These are phyloP conservation scores for Cercospora zeae-maydis DNA, from an alignment of 2,329 filamentous ascomycete genomes.

Conservation along the genomic window DNA sequence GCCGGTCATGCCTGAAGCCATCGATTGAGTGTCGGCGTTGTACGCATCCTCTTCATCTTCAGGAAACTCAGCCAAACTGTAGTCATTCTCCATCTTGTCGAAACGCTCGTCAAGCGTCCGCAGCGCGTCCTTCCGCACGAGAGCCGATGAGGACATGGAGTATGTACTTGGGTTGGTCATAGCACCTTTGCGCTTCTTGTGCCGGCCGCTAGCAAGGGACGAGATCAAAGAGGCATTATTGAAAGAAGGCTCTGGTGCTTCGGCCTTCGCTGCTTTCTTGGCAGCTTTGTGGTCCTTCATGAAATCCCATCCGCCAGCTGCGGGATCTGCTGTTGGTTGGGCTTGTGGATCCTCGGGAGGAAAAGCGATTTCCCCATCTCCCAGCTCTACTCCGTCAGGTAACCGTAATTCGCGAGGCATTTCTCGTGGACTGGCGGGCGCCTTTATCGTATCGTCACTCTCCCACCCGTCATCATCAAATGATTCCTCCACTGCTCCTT, in stretches of 20 bases:
- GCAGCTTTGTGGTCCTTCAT: slow-evolving; percentile 81
- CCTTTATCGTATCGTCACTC: slow-evolving; percentile 84
- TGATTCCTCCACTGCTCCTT: slow-evolving; percentile 46
- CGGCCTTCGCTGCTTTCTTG: slow-evolving; percentile 46
- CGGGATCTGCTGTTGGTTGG: slow-evolving; percentile 37
- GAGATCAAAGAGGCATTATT: slow-evolving; percentile 69
- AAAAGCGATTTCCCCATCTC: slow-evolving; percentile 49
- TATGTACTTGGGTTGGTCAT: slow-evolving; percentile 82
- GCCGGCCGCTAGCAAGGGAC: slow-evolving; percentile 68
- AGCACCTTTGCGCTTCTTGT: slow-evolving; percentile 94
- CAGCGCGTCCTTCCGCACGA: slow-evolving; percentile 83
- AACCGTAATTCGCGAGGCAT: slow-evolving; percentile 35
- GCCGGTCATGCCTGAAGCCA: slow-evolving; percentile 48
- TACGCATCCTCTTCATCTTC: slow-evolving; percentile 32
- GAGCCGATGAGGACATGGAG: slow-evolving; percentile 85
- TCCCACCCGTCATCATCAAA: slow-evolving; percentile 67
- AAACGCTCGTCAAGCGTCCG: slow-evolving; percentile 84
- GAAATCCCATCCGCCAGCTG: slow-evolving; percentile 78
- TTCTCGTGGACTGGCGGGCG: slow-evolving; percentile 35
- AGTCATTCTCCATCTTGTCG: slow-evolving; percentile 82
- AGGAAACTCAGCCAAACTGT: slow-evolving; percentile 48
- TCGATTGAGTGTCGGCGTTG: slow-evolving; percentile 42
- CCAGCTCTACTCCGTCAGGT: slow-evolving; percentile 33
- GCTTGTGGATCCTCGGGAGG: slow-evolving; percentile 36
- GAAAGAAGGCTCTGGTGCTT: slow-evolving; percentile 55